Evolutionary conservation across 495 filamentous ascomycete genomes (phyloP), one percentile per base, ranked within the genome.

Genomic region (Jackrogersella multiformis): DNA sequence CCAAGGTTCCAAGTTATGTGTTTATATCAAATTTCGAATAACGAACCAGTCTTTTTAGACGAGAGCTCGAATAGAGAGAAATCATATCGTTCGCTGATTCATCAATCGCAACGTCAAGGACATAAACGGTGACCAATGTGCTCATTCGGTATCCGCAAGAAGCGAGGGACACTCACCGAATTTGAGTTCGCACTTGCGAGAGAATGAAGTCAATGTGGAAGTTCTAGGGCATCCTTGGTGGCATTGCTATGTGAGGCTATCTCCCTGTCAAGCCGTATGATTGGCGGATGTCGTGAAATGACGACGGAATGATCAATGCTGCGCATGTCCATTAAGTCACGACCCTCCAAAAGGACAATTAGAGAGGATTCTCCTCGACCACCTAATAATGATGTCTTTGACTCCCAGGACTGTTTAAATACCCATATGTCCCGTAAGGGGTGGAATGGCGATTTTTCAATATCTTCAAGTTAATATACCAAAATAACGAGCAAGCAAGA

Each of bases 291-390:
- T 8, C 7, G 9, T 9, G 16, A 10, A 44, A 55, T 66, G 63
- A 66, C 63, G 63, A 55, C 15, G 38, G 13, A 39, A 48, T 66
- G 48, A 60, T 21, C 21, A 38, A 66, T 34, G 2, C 38, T 32
- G 30, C 20, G 12, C 18, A 26, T 26, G 20, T 18, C 13, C n/a
- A 41, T 20, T 16, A 61, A 42, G 10, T 61, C 44, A 51, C 26
- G 12, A 30, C 12, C 16, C 1, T 8, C 15, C 18, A 26, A 46
- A n/a, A 16, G 18, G 20, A 15, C 18, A 35, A 24, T 28, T 55
- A 26, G 32, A 32, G 26, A 13, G 41, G 56, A 55, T 26, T 49
- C 49, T 21, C 42, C 51, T 55, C n/a, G n/a, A n/a, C n/a, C n/a
- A n/a, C n/a, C 23, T 45, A 12, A 34, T 12, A 34, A 61, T 44